Conservation (phyloP, 148 eudicot genomes). For the Bassia scoparia region DNA sequence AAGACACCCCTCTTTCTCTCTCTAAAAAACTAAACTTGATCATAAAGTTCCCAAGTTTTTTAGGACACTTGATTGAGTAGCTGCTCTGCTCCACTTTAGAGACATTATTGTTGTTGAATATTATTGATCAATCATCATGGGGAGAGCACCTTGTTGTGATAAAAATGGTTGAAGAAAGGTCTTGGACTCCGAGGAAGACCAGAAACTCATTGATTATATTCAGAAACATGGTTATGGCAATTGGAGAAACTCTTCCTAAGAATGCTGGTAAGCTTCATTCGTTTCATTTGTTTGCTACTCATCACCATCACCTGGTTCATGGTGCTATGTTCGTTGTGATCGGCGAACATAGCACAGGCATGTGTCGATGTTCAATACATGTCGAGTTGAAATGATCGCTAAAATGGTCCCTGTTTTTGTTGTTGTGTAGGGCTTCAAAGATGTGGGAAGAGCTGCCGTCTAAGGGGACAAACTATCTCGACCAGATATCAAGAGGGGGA, state of each 20-base stretch:
- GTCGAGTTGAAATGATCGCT: no score
- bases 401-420: background rate
- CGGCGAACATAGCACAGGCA: no score
- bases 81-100: background rate
- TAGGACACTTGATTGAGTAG: constrained; percentile 9
- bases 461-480: constrained; percentile 94
- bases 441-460: constrained; percentile 95
- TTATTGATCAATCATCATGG: constrained; percentile 45
- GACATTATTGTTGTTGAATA: background rate
- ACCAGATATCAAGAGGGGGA: constrained; percentile 92
- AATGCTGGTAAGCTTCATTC: constrained; percentile 65
- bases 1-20: constrained; percentile 12
- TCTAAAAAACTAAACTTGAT: background rate
- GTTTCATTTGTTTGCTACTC: background rate
- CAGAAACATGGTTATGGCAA: constrained; percentile 85
- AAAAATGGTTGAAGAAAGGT: constrained; percentile 83
- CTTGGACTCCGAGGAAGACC: constrained; percentile 98
- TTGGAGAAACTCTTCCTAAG: constrained; percentile 93
- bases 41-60: background rate
- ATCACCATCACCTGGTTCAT: no score
- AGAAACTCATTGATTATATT: constrained; percentile 72
- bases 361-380: background rate
- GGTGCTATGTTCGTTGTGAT: no score
- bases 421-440: constrained; percentile 63
- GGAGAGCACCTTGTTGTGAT: constrained; percentile 95